phyloP scores from a whole-genome alignment of 1,139 yeast species.

The Yamadazyma buinensis region DNA sequence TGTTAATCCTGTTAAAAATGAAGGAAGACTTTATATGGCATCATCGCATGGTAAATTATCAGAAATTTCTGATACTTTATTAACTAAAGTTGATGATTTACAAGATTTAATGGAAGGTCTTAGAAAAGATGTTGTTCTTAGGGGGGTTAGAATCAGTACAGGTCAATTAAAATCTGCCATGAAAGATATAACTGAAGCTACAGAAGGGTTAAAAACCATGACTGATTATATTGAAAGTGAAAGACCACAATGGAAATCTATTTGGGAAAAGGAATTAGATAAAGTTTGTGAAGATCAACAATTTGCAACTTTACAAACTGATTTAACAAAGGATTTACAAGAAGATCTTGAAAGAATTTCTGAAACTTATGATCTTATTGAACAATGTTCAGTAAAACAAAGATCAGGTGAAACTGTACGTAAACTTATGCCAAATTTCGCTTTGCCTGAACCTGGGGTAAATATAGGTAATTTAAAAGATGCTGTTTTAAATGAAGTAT shows the following conservation, averaged over 20 bases:
- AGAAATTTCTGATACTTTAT: conserved; percentile 67
- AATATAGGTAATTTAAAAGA: conserved; percentile 66
- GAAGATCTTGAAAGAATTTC: conserved; percentile 78
- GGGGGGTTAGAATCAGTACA: conserved; percentile 81
- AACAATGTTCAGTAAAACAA: conserved; percentile 79
- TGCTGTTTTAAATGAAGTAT: conserved; percentile 77
- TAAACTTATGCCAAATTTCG: conserved; percentile 36
- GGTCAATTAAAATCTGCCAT: conserved; percentile 67
- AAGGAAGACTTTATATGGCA: conserved; percentile 71
- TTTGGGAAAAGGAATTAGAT: conserved; percentile 91
- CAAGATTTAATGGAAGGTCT: conserved; percentile 90
- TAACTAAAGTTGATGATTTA: conserved; percentile 83
- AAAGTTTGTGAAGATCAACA: conserved; percentile 93
- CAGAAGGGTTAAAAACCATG: conserved; percentile 48
- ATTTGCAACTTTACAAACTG: conserved; percentile 85
- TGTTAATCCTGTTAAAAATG: conserved; percentile 37
- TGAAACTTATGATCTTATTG: conserved; percentile 79
- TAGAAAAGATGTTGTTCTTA: conserved; percentile 85
- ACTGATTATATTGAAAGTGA: conserved; percentile 63
- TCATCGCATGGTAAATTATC: conserved; percentile 71
- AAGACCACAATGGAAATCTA: conserved; percentile 81
- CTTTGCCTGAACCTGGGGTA: conserved; percentile 64
- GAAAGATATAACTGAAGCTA: conserved; percentile 63
- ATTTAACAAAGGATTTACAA: conserved; percentile 69
- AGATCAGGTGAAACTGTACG: conserved; percentile 30